Base-by-base conservation (phyloP, 805 yeast species). In the Hemisphaericaspora nanyangensis region DNA sequence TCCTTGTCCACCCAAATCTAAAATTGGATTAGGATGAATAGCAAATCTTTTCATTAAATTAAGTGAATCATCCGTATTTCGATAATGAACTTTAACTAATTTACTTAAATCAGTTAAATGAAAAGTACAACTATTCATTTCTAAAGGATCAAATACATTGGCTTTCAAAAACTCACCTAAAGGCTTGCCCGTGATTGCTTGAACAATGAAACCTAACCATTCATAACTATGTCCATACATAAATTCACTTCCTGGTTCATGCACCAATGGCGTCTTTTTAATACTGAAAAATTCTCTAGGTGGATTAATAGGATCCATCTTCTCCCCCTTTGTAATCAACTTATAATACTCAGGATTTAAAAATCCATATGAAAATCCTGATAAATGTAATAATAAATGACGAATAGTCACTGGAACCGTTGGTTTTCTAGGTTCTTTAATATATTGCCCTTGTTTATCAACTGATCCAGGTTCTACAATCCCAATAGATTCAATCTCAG, bases 1-100 rank as follows among this genome's bases (percentile, higher is more conserved):
- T 2, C 74, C 74, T 38, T 61, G 70, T n/a, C 74, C 74, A 6
- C 73, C 74, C 65, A 66, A 60, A 42, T 68, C 72, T 7, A 64
- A 37, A 29, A 26, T 44, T 16, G 55, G 55, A 29, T 49, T 62
- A 38, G 46, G 41, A 2, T 51, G 45, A 22, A 52, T 50, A 11
- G 52, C 48, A 26, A 50, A 47, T 13, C 34, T 38, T 13, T 32
- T 43, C 28, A 45, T 38, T 19, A 46, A 41, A n/a, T 39, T 34
- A 16, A 42, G 33, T 13, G 42, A 28, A 5, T 51, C 52, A 17
- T 46, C 45, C 20, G 36, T 45, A 7, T 44, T 37, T 31, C 54
- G 43, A 32, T 50, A 43, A 35, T 54, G 54, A 2, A 55, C 31
- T 24, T 42, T 43, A 17, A 54, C 32, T 29, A 48, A 40, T 7